Base-by-base conservation (phyloP, 116 monocot species). In the Cymodocea nodosa region DNA sequence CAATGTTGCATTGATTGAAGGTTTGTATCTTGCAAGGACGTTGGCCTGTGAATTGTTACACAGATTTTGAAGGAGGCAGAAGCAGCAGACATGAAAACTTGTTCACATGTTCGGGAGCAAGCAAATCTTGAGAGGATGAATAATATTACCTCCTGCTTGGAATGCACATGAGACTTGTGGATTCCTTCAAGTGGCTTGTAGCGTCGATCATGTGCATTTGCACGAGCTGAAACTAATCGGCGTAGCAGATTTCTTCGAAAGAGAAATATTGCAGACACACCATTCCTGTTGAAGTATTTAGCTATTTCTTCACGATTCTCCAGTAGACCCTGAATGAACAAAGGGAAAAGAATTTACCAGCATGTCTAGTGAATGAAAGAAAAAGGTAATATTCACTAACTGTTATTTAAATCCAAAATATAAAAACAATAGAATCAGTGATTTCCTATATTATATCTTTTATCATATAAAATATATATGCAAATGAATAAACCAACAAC, bases 141-240 rank as follows among this genome's bases (percentile, higher is more conserved):
- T 23, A 16, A 23, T 4, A 15, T 51, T 40, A 93, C 89, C 83
- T 93, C 89, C 18, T 75, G 50, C 23, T 60, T 69, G 22, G 93
- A 93, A 65, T 93, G 89, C 19, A 93, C 89, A 66, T 93, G 93
- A 60, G 93, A 81, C 60, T 89, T 93, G 68, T 93, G 89, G 55
- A 84, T 89, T 24, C 93, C 89, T 60, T 93, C 89, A 39, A 93
- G 56, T 58, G 80, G 84, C 78, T 89, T 93, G 13, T 53, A 68
- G 58, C 66, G 50, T 40, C 78, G 75, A 64, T 93, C 93, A 56
- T 93, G 86, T 52, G 69, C 10, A 55, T 93, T 93, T 58, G 89
- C 79, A 30, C 86, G 76, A 50, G 82, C 57, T 25, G 94, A 94
- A 18, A 94, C 80, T 72, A 80, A 18, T 4, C 89, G 72, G 2